Percentiles rank a stretch among this genome's conserved stretches.
Conservation (phyloP, 2,329 filamentous ascomycete genomes). For the Escovopsis sp. region DNA sequence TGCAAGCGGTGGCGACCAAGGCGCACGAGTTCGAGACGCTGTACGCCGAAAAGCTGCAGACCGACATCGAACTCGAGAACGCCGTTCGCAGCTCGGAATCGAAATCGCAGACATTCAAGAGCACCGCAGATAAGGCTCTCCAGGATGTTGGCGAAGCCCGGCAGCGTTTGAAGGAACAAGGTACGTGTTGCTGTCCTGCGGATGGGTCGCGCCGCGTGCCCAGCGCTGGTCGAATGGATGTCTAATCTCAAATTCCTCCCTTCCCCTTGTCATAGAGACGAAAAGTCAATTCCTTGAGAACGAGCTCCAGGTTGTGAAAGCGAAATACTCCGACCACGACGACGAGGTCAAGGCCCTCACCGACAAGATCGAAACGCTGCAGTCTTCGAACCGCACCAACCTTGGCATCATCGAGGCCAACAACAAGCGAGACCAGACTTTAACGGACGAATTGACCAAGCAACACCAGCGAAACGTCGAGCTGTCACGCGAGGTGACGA, state of each 20-base stretch:
- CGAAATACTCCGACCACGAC: slow-evolving; percentile 5
- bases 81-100: slow-evolving; percentile 71
- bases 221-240: background rate
- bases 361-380: slow-evolving; percentile 70
- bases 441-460: slow-evolving; percentile 72
- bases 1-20: slow-evolving; percentile 61
- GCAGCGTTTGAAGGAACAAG: slow-evolving; percentile 67
- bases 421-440: slow-evolving; percentile 67
- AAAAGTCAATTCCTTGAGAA: slow-evolving; percentile 60
- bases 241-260: background rate
- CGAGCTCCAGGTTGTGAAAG: slow-evolving; percentile 40
- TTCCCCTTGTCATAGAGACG: slow-evolving; percentile 44
- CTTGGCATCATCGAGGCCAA: slow-evolving; percentile 81
- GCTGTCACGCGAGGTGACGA: slow-evolving; percentile 66
- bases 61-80: slow-evolving; percentile 88
- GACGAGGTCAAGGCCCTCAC: slow-evolving; percentile 63
- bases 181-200: slow-evolving; percentile 29
- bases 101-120: slow-evolving; percentile 67
- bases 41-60: slow-evolving; percentile 72
- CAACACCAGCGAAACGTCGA: slow-evolving; percentile 82
- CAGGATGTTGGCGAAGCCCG: slow-evolving; percentile 72
- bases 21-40: slow-evolving; percentile 70
- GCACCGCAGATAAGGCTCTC: slow-evolving; percentile 65
- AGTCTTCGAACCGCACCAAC: slow-evolving; percentile 84
- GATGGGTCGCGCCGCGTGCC: background rate